Base-by-base conservation (phyloP, 352 stramenopile species). In the Phytophthora pseudosyringae region DNA sequence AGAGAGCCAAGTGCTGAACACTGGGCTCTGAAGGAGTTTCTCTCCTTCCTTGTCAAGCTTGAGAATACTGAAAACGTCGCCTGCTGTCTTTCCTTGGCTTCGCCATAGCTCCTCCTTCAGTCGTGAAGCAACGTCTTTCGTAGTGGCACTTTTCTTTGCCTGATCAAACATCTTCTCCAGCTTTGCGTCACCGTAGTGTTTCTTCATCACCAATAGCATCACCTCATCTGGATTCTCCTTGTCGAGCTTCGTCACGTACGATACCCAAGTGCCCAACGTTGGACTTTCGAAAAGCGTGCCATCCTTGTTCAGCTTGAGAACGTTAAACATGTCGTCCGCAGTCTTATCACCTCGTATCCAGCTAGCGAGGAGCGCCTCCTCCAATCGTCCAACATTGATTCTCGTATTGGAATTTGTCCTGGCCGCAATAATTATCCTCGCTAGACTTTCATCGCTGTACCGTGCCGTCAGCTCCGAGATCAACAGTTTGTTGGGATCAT, bases 31-130 rank as follows among this genome's bases (percentile, higher is more conserved):
- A 26, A 58, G 48, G 1, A 48, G 1, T 2, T 18, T 25, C 2
- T 21, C 12, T 11, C 12, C 12, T 13, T 6, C 13, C 9, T 58
- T 28, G 35, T 58, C 36, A 12, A 54, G 18, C 8, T 54, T 47
- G 4, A 39, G 8, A 29, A 48, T 5, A 0, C 40, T 58, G 25
- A 48, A 58, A 39, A 58, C 4, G 12, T 58, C 50, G 36, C 48
- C 36, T 13, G 36, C 15, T 3, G 26, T 39, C 31, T 47, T 39
- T 2, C 36, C 36, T 12, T 43, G 3, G 31, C 16, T 54, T 10
- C n/a, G 10, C 31, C 31, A 52, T 5, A 43, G 15, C 12, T 43
- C 31, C 47, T 43, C 9, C 32, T 54, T n/a, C 32, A 54, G 1
- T 6, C 12, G 33, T 0, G 12, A 11, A n/a, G 16, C 47, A 21